Evolutionary conservation across 2,329 filamentous ascomycete species (phyloP).

Genomic region (Trichoderma koningiopsis): DNA sequence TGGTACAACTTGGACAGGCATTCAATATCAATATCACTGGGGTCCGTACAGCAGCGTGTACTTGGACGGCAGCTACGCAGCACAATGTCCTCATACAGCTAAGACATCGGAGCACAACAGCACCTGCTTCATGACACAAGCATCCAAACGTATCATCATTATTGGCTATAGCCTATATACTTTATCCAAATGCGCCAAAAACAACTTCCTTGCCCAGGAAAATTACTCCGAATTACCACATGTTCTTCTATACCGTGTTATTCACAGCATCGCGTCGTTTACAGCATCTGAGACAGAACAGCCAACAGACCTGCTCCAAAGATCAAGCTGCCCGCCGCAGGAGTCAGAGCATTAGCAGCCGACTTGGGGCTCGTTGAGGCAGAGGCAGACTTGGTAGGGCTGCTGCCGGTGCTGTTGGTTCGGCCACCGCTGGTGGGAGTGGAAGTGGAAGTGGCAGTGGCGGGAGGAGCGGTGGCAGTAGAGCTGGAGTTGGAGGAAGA

Average conservation of each 20-base stretch:
- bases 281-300: conserved; percentile 21
- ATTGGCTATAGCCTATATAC: background rate
- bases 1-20: background rate
- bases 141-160: conserved; percentile 9
- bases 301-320: conserved; percentile 18
- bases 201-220: background rate
- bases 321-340: conserved; percentile 18
- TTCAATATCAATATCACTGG: background rate
- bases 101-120: background rate
- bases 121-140: background rate
- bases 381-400: background rate
- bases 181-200: background rate
- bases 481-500: conserved; percentile 8
- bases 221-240: background rate
- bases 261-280: background rate
- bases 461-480: conserved; percentile 13
- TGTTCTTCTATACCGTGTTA: background rate
- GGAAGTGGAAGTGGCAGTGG: background rate
- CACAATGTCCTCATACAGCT: background rate
- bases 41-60: background rate
- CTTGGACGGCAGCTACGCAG: background rate
- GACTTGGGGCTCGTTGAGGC: background rate
- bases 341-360: conserved; percentile 8
- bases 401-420: background rate
- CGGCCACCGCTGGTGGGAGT: conserved; percentile 3